Evolutionary conservation across 2,329 filamentous ascomycete genomes (phyloP).

Genomic region (Colletotrichum viniferum): DNA sequence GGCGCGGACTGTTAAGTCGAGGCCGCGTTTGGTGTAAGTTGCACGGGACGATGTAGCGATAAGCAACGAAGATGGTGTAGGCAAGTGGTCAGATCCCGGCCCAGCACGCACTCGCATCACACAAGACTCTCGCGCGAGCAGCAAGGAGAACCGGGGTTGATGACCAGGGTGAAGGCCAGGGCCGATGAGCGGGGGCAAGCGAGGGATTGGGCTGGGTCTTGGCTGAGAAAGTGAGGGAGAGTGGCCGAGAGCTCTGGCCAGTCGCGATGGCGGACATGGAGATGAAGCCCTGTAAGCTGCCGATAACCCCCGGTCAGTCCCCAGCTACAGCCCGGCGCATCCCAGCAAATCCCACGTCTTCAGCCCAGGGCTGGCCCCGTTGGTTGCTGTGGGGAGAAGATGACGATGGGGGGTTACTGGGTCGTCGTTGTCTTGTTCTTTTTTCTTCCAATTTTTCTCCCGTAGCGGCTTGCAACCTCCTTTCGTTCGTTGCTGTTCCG

Average conservation of each 20-base stretch:
- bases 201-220: conserved; percentile 11
- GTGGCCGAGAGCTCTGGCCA: conserved; percentile 17
- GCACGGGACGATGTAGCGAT: conserved; percentile 10
- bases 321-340: conserved; percentile 5
- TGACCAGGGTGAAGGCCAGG: not conserved
- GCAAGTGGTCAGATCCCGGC: not conserved
- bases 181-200: conserved; percentile 16
- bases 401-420: conserved; percentile 19
- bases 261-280: conserved; percentile 17
- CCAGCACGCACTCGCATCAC: conserved; percentile 8
- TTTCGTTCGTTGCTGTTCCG: conserved; percentile 9
- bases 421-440: not conserved
- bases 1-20: not conserved
- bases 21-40: not conserved
- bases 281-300: conserved; percentile 16
- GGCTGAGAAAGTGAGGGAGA: conserved; percentile 10
- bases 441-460: not conserved
- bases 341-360: conserved; percentile 19
- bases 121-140: not conserved
- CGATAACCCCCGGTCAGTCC: not conserved
- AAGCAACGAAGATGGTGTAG: conserved; percentile 10
- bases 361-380: conserved; percentile 19
- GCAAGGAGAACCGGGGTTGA: not conserved
- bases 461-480: not conserved
- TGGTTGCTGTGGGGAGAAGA: conserved; percentile 22